Evolutionary conservation across 768 basidiomycete species (phyloP).

Genomic region (Boletus fagicola): DNA sequence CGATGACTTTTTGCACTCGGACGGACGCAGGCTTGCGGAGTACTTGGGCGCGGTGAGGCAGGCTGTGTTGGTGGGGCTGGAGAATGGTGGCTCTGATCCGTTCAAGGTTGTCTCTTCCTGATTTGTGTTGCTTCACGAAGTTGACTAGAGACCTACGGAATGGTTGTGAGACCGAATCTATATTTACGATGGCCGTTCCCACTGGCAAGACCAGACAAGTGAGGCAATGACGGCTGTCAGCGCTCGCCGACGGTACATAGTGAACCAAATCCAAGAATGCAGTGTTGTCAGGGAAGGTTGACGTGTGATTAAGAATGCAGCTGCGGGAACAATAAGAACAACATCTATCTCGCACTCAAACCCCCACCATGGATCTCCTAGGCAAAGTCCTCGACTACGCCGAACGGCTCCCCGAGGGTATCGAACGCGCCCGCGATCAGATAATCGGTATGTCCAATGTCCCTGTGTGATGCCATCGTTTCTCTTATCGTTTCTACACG

Average conservation of each 20-base stretch:
- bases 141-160: neutral
- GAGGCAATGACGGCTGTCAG: neutral
- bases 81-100: conserved; percentile 75
- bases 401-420: conserved; percentile 38
- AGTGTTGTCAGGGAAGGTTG: neutral
- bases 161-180: conserved; percentile 1
- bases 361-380: conserved; percentile 40
- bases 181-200: neutral
- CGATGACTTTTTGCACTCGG: conserved; percentile 70
- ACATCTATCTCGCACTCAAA: neutral
- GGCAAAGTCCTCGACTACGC: conserved; percentile 37
- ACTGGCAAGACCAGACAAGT: neutral
- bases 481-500: conserved; percentile 1
- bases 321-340: neutral
- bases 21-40: conserved; percentile 60
- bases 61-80: conserved; percentile 69
- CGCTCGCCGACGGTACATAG: neutral
- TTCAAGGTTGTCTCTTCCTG: conserved; percentile 46
- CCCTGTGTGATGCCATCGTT: neutral
- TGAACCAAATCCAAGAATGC: neutral
- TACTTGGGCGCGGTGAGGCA: conserved; percentile 74
- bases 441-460: conserved; percentile 32
- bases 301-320: neutral
- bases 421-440: conserved; percentile 37
- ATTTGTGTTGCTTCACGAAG: conserved; percentile 2